These are phyloP conservation scores for Naganishia vaughanmartiniae DNA, from an alignment of 768 basidiomycete genomes.

Conservation along the genomic window DNA sequence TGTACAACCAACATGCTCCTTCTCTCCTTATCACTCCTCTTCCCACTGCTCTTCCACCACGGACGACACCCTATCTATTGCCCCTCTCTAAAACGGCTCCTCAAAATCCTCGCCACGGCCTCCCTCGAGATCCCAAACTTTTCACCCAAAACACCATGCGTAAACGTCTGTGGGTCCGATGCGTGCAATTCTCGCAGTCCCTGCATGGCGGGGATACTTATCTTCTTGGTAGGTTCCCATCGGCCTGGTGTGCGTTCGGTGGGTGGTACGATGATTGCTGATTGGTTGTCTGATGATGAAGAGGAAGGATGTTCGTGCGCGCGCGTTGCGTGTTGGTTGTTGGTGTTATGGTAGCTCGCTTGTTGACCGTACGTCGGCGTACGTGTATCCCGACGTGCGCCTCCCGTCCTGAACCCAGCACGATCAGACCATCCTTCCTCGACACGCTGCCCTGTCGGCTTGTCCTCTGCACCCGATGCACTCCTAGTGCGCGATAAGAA, in stretches of 20 bases:
- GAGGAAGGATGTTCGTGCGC: neutral
- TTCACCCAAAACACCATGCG: slow-evolving; percentile 67
- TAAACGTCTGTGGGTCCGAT: slow-evolving; percentile 65
- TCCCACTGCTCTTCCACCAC: no score
- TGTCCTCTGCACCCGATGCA: no score
- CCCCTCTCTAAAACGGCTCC: slow-evolving; percentile 54
- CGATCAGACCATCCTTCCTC: neutral
- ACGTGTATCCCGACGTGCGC: neutral
- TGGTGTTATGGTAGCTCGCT: no score
- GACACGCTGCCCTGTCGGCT: neutral
- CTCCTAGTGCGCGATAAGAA: no score
- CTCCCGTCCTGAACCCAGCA: neutral
- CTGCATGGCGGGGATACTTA: slow-evolving; percentile 81
- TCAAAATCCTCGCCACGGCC: slow-evolving; percentile 73
- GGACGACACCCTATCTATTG: neutral
- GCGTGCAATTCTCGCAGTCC: slow-evolving; percentile 67
- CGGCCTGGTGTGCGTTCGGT: neutral
- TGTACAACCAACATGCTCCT: slow-evolving; percentile 1
- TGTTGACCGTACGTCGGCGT: neutral
- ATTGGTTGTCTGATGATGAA: neutral
- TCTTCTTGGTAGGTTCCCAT: slow-evolving; percentile 75
- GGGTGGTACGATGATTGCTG: neutral
- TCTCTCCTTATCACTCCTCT: no score
- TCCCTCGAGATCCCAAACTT: slow-evolving; percentile 77
- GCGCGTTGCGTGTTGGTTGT: neutral